Evolutionary conservation across 108 stramenopile species (phyloP).

Genomic region (Fistulifera solaris): DNA sequence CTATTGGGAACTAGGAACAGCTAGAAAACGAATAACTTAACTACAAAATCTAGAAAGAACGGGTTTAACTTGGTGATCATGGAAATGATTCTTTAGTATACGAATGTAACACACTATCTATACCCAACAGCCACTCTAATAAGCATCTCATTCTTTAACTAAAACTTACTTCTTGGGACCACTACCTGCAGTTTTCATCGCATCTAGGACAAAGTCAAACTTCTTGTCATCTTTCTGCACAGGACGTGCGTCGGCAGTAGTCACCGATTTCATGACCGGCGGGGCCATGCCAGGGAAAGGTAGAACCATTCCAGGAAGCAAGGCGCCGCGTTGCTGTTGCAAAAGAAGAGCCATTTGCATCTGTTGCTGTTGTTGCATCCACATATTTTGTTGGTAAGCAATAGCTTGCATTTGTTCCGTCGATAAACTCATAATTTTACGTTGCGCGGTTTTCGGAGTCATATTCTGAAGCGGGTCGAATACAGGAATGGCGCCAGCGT

Average conservation of each 20-base stretch:
- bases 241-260: slow-evolving; percentile 48
- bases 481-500: slow-evolving; percentile 11
- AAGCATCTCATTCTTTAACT: no score
- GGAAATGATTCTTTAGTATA: no score
- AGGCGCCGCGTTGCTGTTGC: slow-evolving; percentile 14
- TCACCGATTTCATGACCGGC: slow-evolving; percentile 22
- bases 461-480: slow-evolving; percentile 57
- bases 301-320: slow-evolving; percentile 5
- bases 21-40: background rate
- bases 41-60: no score
- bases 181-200: slow-evolving; percentile 47
- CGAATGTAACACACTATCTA: no score
- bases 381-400: slow-evolving; percentile 61
- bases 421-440: slow-evolving; percentile 31
- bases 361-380: slow-evolving; percentile 71
- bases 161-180: slow-evolving; percentile 6
- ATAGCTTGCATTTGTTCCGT: slow-evolving; percentile 74
- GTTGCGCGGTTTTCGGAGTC: slow-evolving; percentile 3
- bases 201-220: slow-evolving; percentile 86
- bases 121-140: no score
- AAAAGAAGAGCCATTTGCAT: slow-evolving; percentile 63
- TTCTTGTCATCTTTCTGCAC: slow-evolving; percentile 50
- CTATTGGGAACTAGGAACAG: no score
- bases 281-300: slow-evolving; percentile 13
- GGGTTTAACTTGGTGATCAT: no score